phyloP scores from a whole-genome alignment of 2,329 filamentous ascomycete genomes.

The Trichoderma cornu-damae region DNA sequence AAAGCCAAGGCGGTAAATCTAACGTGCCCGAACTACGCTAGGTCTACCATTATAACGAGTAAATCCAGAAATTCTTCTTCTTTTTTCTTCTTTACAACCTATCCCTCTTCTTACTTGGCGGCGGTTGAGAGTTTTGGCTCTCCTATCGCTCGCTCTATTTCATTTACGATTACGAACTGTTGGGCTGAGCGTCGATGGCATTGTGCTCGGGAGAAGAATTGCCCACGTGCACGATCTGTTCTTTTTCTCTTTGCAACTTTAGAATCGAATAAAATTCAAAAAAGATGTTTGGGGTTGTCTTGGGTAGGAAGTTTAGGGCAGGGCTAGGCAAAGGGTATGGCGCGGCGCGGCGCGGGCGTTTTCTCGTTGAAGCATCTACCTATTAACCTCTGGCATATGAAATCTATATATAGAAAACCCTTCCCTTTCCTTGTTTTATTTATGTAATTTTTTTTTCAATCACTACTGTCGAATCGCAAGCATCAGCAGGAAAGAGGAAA shows the following conservation, averaged over 20 bases:
- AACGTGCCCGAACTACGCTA: conserved; percentile 42
- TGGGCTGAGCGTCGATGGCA: conserved; percentile 9
- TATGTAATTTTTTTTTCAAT: not conserved
- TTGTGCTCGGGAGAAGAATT: not conserved
- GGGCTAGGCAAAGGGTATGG: conserved; percentile 9
- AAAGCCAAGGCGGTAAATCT: too few relatives aligned
- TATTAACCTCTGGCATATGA: conserved; percentile 8
- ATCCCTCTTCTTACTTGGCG: not conserved
- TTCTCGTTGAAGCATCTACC: conserved; percentile 16
- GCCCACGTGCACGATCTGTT: not conserved
- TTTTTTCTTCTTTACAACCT: too few relatives aligned
- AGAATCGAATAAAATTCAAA: conserved; percentile 5
- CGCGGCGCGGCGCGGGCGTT: conserved; percentile 14
- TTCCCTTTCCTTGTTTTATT: not conserved
- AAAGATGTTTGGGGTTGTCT: conserved; percentile 9
- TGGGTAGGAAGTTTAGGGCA: conserved; percentile 13
- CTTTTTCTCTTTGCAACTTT: conserved; percentile 5
- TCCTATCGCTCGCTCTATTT: not conserved
- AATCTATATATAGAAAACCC: conserved; percentile 6
- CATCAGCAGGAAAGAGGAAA: not conserved
- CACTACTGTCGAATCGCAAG: not conserved
- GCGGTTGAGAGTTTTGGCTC: not conserved
- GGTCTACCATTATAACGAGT: conserved; percentile 91
- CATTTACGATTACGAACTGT: conserved; percentile 19
- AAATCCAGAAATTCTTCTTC: too few relatives aligned